These are phyloP conservation scores for Scytalidium lignicola DNA, from an alignment of 2,329 filamentous ascomycete genomes.

Conservation along the genomic window DNA sequence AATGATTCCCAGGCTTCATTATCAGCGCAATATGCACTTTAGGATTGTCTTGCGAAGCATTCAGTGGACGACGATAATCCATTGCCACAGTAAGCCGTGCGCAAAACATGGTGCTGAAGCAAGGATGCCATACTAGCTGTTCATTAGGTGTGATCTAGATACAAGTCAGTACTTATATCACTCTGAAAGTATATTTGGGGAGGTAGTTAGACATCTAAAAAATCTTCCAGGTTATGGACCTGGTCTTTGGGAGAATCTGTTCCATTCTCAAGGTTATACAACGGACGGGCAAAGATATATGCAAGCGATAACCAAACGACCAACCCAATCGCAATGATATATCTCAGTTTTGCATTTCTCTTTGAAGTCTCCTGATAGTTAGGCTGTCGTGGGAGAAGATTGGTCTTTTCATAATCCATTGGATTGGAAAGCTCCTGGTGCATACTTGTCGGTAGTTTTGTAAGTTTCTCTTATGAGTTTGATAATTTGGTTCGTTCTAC, in stretches of 20 bases:
- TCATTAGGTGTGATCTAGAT: constrained; percentile 38
- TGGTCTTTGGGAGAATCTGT: not conserved
- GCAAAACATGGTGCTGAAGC: constrained; percentile 32
- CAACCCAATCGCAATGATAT: constrained; percentile 2
- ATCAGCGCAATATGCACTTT: constrained; percentile 24
- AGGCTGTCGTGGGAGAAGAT: not conserved
- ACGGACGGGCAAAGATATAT: not conserved
- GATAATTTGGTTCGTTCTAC: too few species aligned
- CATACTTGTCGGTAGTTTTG: not conserved
- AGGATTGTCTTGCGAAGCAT: constrained; percentile 23
- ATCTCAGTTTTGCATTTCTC: not conserved
- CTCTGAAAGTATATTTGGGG: not conserved
- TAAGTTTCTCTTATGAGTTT: too few species aligned
- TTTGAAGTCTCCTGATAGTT: not conserved
- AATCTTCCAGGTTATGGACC: not conserved
- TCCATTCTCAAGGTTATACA: not conserved
- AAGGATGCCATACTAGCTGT: constrained; percentile 40
- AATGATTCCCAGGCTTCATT: constrained; percentile 16
- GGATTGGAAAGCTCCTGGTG: not conserved
- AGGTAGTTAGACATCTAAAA: constrained; percentile 1
- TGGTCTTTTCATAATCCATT: not conserved
- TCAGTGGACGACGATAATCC: constrained; percentile 39
- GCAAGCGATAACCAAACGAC: constrained; percentile 5
- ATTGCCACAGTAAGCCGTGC: constrained; percentile 42
- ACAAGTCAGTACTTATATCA: not conserved